Conservation (phyloP, 208 protist genomes). For the Trypanosoma mega region DNA sequence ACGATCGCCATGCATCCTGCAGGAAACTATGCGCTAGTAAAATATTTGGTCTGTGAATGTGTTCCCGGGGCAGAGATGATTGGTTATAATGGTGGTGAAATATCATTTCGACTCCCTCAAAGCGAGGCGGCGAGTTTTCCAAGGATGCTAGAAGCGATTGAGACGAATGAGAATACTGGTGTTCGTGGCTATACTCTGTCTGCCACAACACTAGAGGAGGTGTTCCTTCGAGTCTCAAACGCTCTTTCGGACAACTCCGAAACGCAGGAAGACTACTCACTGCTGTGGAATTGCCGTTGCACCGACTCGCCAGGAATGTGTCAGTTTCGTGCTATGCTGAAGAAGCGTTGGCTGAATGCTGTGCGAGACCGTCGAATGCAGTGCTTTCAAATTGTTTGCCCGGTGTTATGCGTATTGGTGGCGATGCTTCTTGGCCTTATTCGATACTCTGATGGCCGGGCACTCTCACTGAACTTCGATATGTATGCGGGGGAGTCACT, state of each 20-base stretch:
- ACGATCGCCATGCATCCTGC: constrained; percentile 38
- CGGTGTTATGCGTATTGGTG: constrained; percentile 26
- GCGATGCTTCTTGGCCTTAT: constrained; percentile 27
- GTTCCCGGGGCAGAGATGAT: constrained; percentile 35
- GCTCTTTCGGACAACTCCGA: too few relatives aligned
- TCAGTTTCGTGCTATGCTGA: constrained; percentile 20
- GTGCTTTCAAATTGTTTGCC: constrained; percentile 25
- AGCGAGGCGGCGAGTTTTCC: neutral
- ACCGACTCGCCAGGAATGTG: too few relatives aligned
- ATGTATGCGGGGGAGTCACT: constrained; percentile 26
- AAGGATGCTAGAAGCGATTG: neutral
- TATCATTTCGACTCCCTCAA: constrained; percentile 32
- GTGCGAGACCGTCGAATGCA: constrained; percentile 27
- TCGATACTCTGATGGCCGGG: constrained; percentile 29
- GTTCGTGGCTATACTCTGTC: constrained; percentile 17
- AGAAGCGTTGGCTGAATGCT: constrained; percentile 22
- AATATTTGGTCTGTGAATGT: constrained; percentile 12
- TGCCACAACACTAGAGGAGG: constrained; percentile 63
- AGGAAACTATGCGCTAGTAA: constrained; percentile 23
- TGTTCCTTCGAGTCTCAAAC: constrained; percentile 56
- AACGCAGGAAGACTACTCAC: too few relatives aligned
- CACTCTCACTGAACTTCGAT: constrained; percentile 22
- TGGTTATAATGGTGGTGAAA: constrained; percentile 36
- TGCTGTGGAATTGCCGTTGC: too few relatives aligned
- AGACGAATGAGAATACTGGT: constrained; percentile 4